Base-by-base conservation (phyloP, 2,329 filamentous ascomycete genomes). In the Claviceps africana region DNA sequence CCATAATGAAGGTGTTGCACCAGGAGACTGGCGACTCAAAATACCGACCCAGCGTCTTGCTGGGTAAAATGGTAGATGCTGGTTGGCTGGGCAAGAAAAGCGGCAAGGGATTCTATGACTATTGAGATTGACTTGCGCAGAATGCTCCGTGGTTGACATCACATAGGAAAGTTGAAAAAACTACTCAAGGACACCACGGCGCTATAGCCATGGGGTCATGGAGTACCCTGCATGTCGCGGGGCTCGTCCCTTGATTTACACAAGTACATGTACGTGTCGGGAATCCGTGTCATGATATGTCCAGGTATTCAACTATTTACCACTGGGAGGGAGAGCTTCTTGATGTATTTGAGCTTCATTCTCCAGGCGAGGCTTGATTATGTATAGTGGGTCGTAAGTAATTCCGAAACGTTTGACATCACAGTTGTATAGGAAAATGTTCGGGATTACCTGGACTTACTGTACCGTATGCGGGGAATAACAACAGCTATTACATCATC, bases 31-130 rank as follows among this genome's bases (percentile, higher is more conserved):
- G 90, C 8, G 93, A 98, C 68, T 90, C 85, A 56, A 98, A 98
- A 71, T 98, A 98, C 67, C 78, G 93, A 46, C 91, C 93, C 2
- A 86, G 87, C 47, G 86, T 95, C 22, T 70, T 97, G 59, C 70
- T 98, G 58, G 79, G 81, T 64, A 95, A 95, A 70, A 97, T 97
- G 89, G 93, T 98, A 2, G 89, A 95, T 74, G 93, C 93, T 19
- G 93, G 93, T 2, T 98, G 93, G 93, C 64, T 96, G 56, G 93
- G 93, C 21, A 97, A 95, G 82, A 98, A 98, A 81, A 86, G 81
- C 60, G 90, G 91, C 25, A 96, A 93, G 72, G 93, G 93, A 2
- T 96, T 96, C 67, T 95, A 95, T 63, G 86, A 93, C 53, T 95
- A 95, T 67, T 88, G 67, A 53, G 19, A 7, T 22, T 42, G 47